Percentiles rank a stretch among this genome's conserved stretches.
phyloP scores from a whole-genome alignment of 441 rosid genomes.

The Populus hybrid region DNA sequence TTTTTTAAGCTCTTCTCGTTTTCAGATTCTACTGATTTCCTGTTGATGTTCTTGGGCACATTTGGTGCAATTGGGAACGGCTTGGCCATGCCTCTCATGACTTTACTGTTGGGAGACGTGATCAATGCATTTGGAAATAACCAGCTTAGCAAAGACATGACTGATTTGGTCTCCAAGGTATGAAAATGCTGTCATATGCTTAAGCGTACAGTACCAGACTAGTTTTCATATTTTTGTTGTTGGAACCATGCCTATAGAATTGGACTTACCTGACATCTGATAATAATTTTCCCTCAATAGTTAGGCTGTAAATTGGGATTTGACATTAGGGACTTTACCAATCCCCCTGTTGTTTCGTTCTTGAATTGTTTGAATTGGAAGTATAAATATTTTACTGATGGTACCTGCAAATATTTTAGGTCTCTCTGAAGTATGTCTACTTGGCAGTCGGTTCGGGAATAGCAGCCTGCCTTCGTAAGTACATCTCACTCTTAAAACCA shows the following conservation, averaged over 20 bases:
- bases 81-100: constrained; percentile 49
- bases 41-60: constrained; percentile 55
- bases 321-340: neutral
- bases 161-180: constrained; percentile 51
- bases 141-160: constrained; percentile 30
- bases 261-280: neutral
- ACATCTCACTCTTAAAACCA: neutral
- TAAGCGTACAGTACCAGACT: too few relatives aligned
- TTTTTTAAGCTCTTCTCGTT: constrained; percentile 61
- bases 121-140: constrained; percentile 50
- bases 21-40: constrained; percentile 43
- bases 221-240: neutral
- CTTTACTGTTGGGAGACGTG: constrained; percentile 52
- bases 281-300: too few relatives aligned
- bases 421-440: constrained; percentile 57
- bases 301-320: too few relatives aligned
- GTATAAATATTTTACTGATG: neutral
- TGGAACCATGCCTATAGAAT: neutral
- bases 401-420: constrained; percentile 29
- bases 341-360: neutral
- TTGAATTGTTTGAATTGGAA: neutral
- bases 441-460: constrained; percentile 58
- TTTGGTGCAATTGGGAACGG: constrained; percentile 63
- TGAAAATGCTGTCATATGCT: neutral
- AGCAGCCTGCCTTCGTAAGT: constrained; percentile 78